These are phyloP conservation scores for Globisporangium irregulare DNA, from an alignment of 352 stramenopile genomes.

Conservation along the genomic window DNA sequence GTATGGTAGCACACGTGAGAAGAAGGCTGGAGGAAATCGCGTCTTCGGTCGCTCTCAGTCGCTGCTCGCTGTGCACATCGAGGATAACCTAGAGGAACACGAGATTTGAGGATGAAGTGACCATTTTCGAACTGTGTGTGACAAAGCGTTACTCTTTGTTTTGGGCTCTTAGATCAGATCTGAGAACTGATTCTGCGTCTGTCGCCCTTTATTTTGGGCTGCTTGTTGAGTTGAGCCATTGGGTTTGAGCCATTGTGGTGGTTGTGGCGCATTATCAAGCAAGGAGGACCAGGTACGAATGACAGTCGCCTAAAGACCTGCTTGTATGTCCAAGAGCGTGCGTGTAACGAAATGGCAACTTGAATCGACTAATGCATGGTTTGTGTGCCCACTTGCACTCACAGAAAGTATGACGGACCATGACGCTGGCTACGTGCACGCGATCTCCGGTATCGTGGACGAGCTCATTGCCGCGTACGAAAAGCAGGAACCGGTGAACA, in stretches of 20 bases:
- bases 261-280: constrained; percentile 7
- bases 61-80: constrained; percentile 13
- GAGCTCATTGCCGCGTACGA: constrained; percentile 91
- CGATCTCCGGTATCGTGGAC: constrained; percentile 90
- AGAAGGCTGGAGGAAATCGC: not conserved
- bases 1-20: not conserved
- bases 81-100: constrained; percentile 10
- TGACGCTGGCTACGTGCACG: constrained; percentile 63
- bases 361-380: too few species aligned
- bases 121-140: not conserved
- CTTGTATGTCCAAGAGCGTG: not conserved
- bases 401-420: constrained; percentile 17
- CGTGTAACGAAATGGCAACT: too few species aligned
- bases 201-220: too few species aligned
- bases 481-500: constrained; percentile 88
- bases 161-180: too few species aligned
- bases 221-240: too few species aligned
- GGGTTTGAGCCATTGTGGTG: constrained; percentile 4
- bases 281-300: constrained; percentile 1
- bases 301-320: not conserved
- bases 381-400: not conserved
- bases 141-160: too few species aligned
- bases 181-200: too few species aligned
- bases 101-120: not conserved
- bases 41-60: constrained; percentile 13